Conservation (phyloP, 1,139 yeast species). For the Yamadazyma blattariae region DNA sequence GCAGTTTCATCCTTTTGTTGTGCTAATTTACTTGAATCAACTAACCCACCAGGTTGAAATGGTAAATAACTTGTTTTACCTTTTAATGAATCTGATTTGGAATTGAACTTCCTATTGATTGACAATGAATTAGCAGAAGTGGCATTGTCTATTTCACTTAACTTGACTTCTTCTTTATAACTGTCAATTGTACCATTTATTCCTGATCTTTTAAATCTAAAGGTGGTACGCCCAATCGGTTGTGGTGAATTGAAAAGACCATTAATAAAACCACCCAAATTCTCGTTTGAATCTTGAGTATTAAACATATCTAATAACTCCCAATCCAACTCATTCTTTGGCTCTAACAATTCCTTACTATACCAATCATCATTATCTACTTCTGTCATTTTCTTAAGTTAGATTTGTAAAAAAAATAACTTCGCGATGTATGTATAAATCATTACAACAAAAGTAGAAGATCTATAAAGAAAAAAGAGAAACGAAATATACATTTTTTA, state of each 20-base stretch:
- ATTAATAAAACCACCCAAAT: conserved; percentile 31
- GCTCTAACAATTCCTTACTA: conserved; percentile 36
- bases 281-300: conserved; percentile 33
- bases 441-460: too few relatives aligned
- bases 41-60: conserved; percentile 88
- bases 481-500: too few relatives aligned
- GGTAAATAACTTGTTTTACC: conserved; percentile 83
- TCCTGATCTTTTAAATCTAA: conserved; percentile 69
- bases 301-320: conserved; percentile 55
- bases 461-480: too few relatives aligned
- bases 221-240: conserved; percentile 52
- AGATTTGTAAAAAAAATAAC: neutral
- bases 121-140: conserved; percentile 69
- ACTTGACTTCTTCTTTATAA: conserved; percentile 57
- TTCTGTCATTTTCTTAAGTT: neutral
- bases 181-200: conserved; percentile 65
- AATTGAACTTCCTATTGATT: conserved; percentile 62
- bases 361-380: conserved; percentile 9
- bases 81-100: conserved; percentile 57
- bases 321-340: conserved; percentile 55
- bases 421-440: neutral
- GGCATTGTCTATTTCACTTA: conserved; percentile 53
- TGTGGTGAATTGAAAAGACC: conserved; percentile 50
- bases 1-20: conserved; percentile 27
- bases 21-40: conserved; percentile 28